Evolutionary conservation across 192 early-diverging fungal genomes (phyloP).

Genomic region (Phlyctochytrium planicorne): DNA sequence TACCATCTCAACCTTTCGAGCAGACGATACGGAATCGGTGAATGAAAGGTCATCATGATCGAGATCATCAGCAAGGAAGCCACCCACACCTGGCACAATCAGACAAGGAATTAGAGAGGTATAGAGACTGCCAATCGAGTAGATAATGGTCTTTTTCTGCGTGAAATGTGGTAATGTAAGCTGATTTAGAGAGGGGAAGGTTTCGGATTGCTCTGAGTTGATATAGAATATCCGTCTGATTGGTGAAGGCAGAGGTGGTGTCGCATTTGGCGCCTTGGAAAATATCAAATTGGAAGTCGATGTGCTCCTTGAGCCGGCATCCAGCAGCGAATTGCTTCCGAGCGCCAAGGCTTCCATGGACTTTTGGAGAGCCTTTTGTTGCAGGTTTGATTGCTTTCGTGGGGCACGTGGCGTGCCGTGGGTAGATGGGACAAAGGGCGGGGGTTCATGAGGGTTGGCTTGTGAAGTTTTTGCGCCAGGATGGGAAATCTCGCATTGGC

Average conservation of each 20-base stretch:
- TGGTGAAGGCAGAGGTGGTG: constrained; percentile 43
- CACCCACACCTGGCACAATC: constrained; percentile 66
- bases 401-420: background rate
- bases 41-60: constrained; percentile 15
- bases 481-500: constrained; percentile 79
- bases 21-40: background rate
- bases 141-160: constrained; percentile 57
- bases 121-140: constrained; percentile 73
- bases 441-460: too few species aligned
- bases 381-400: background rate
- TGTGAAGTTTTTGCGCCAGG: constrained; percentile 45
- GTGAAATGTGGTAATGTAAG: constrained; percentile 51
- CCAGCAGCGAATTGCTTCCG: background rate
- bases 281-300: constrained; percentile 54
- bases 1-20: background rate
- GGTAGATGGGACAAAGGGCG: background rate
- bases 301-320: background rate
- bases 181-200: constrained; percentile 62
- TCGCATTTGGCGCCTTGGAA: constrained; percentile 37
- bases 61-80: constrained; percentile 53
- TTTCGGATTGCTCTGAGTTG: constrained; percentile 70
- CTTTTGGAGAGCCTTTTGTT: background rate
- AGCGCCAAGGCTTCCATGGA: background rate
- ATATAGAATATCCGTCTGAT: constrained; percentile 71
- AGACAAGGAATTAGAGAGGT: constrained; percentile 73